These are phyloP conservation scores for Aspergillus uvarum DNA, from an alignment of 2,329 filamentous ascomycete species.

Conservation along the genomic window DNA sequence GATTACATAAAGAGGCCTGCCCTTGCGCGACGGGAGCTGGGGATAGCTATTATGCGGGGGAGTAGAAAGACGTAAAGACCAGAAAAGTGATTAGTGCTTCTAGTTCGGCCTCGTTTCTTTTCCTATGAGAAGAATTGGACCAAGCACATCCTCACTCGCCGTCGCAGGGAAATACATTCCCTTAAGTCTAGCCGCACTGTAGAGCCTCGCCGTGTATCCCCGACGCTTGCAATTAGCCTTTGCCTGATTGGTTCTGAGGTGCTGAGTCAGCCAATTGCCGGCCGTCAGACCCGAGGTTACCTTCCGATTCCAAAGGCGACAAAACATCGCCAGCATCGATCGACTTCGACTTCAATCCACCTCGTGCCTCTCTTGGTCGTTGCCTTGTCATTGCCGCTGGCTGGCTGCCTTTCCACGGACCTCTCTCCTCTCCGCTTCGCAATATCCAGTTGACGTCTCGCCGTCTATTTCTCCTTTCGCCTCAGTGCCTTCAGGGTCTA, in stretches of 20 bases:
- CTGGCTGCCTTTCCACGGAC: slow-evolving; percentile 15
- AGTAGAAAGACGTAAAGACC: background rate
- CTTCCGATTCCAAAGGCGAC: slow-evolving; percentile 20
- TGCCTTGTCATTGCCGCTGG: slow-evolving; percentile 23
- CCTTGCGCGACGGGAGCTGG: background rate
- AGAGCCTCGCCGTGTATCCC: slow-evolving; percentile 35
- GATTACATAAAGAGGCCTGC: background rate
- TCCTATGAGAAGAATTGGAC: background rate
- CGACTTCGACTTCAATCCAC: slow-evolving; percentile 23
- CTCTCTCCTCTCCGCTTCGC: slow-evolving; percentile 13
- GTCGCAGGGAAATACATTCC: slow-evolving; percentile 14
- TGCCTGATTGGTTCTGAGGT: slow-evolving; percentile 27
- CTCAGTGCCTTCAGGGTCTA: background rate
- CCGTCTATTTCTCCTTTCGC: slow-evolving; percentile 5
- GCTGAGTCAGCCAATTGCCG: slow-evolving; percentile 35
- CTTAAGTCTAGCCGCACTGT: background rate
- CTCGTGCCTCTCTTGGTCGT: slow-evolving; percentile 18
- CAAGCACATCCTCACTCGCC: background rate
- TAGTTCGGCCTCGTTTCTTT: background rate
- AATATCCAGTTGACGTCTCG: background rate
- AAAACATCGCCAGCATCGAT: slow-evolving; percentile 23
- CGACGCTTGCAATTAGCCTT: slow-evolving; percentile 40
- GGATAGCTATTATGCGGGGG: background rate
- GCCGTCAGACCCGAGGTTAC: slow-evolving; percentile 40
- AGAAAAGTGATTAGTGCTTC: background rate